Evolutionary conservation across 2,329 filamentous ascomycete genomes (phyloP).

Genomic region (Aspergillus ochraceoroseus): DNA sequence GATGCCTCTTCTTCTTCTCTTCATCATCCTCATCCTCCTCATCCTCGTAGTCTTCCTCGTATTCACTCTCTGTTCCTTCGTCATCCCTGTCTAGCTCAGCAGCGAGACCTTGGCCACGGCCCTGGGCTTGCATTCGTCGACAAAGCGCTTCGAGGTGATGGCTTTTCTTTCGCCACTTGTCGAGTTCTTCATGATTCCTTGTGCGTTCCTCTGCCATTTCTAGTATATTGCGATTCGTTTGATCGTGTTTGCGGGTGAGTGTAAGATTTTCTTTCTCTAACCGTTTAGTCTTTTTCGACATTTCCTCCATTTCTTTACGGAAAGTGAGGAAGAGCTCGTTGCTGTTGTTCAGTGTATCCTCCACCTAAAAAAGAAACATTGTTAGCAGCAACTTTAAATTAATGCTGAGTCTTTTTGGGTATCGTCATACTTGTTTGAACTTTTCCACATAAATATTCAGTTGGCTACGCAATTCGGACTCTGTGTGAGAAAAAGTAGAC

Average conservation of each 20-base stretch:
- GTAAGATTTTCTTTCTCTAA: conserved; percentile 94
- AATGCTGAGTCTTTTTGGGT: too few species aligned
- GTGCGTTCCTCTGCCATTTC: conserved; percentile 94
- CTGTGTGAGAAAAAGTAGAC: conserved; percentile 91
- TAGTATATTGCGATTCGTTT: conserved; percentile 89
- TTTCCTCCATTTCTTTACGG: conserved; percentile 98
- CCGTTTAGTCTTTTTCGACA: conserved; percentile 97
- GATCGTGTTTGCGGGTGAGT: conserved; percentile 86
- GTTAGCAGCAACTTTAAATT: too few species aligned
- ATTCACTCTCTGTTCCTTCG: conserved; percentile 42
- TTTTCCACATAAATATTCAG: conserved; percentile 98
- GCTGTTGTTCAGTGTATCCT: conserved; percentile 96
- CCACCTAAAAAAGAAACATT: too few species aligned
- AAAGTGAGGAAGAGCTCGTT: conserved; percentile 97
- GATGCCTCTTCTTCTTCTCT: too few species aligned
- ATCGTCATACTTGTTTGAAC: conserved; percentile 98
- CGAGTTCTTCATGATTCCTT: conserved; percentile 67
- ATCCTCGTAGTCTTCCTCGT: conserved; percentile 59
- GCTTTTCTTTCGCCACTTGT: conserved; percentile 76
- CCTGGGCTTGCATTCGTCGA: conserved; percentile 92
- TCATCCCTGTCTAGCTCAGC: conserved; percentile 54
- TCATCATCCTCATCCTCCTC: conserved; percentile 63
- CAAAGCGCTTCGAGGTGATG: conserved; percentile 91
- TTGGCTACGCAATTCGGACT: conserved; percentile 87
- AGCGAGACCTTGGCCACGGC: conserved; percentile 66